Evolutionary conservation across 2,329 filamentous ascomycete genomes (phyloP), one percentile per base, ranked within the genome.

Genomic region (Lecanoromycetidae sp.): DNA sequence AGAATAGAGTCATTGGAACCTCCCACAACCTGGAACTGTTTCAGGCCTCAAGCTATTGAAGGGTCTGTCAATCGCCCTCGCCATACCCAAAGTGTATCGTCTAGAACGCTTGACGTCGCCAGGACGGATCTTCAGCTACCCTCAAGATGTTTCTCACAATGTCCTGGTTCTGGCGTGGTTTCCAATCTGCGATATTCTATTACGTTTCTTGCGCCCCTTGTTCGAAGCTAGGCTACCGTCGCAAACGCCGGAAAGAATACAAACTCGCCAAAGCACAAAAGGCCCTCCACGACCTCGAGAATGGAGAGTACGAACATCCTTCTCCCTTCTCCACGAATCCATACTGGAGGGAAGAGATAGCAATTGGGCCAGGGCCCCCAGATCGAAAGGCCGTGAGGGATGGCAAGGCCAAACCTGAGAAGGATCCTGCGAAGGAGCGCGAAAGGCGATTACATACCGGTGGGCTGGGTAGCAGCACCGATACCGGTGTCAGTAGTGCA

Each of bases 321-420:
- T 77, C 79, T 5, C 84, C 87, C 1, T 91, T 87, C 57, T 82
- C 80, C 58, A 94, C 87, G 23, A 95, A 95, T 58, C 81, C 82
- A 10, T 86, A 85, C 65, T 95, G 88, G 88, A 71, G 75, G 26
- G 84, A 91, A 60, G 88, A 95, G 64, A 93, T 95, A 55, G 72
- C 71, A 52, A 74, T 88, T 66, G 88, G 88, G 0, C 88, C 88
- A 2, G 79, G 77, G 3, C 74, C 84, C 29, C 80, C 80, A 26
- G 80, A 80, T 57, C 65, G 70, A 74, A 80, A 62, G 66, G 56
- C 64, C 60, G 58, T 64, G 53, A 49, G 66, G 59, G 54, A 76
- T 64, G 65, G 78, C 73, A 66, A 78, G 70, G 58, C 68, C 66
- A 41, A 79, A 75, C 57, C 73, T 80, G 54, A 71, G 78, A 42